phyloP scores from a whole-genome alignment of 2,329 filamentous ascomycete genomes.

The Nemania sp. region DNA sequence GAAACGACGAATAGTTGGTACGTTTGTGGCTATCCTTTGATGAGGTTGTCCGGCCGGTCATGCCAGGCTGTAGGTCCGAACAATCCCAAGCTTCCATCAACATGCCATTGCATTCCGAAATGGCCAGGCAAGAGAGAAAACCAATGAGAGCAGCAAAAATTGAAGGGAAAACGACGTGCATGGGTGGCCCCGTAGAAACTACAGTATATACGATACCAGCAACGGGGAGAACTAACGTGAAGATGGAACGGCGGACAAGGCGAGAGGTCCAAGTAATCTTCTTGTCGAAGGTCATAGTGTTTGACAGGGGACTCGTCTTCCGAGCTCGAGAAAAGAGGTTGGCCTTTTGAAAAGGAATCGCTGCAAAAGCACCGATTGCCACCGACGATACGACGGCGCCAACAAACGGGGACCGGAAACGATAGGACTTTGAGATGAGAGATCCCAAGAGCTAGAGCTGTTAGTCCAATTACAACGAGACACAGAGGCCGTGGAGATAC shows the following conservation, averaged over 20 bases:
- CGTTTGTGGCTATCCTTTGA: slow-evolving; percentile 46
- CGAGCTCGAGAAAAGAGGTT: slow-evolving; percentile 69
- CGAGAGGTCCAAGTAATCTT: slow-evolving; percentile 72
- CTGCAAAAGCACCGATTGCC: slow-evolving; percentile 68
- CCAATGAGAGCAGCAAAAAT: slow-evolving; percentile 68
- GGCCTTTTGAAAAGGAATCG: slow-evolving; percentile 74
- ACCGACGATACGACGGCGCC: slow-evolving; percentile 68
- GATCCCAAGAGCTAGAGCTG: slow-evolving; percentile 62
- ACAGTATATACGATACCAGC: slow-evolving; percentile 69
- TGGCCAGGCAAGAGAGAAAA: slow-evolving; percentile 72
- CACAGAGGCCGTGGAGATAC: slow-evolving; percentile 1
- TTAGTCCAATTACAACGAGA: slow-evolving; percentile 12
- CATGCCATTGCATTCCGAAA: slow-evolving; percentile 74
- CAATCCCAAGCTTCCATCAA: slow-evolving; percentile 83
- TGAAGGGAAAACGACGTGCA: slow-evolving; percentile 65
- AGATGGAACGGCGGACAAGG: slow-evolving; percentile 67
- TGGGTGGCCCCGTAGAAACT: slow-evolving; percentile 63
- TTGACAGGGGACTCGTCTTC: slow-evolving; percentile 59
- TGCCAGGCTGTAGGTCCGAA: slow-evolving; percentile 75
- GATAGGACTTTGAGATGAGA: slow-evolving; percentile 70
- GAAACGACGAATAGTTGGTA: slow-evolving; percentile 77
- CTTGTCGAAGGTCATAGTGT: slow-evolving; percentile 68
- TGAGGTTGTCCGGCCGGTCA: slow-evolving; percentile 60
- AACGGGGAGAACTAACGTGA: slow-evolving; percentile 68
- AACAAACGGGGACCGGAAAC: slow-evolving; percentile 64